Evolutionary conservation across 2,329 filamentous ascomycete genomes (phyloP), one percentile per base, ranked within the genome.

Genomic region (Botryosphaeria dothidea): DNA sequence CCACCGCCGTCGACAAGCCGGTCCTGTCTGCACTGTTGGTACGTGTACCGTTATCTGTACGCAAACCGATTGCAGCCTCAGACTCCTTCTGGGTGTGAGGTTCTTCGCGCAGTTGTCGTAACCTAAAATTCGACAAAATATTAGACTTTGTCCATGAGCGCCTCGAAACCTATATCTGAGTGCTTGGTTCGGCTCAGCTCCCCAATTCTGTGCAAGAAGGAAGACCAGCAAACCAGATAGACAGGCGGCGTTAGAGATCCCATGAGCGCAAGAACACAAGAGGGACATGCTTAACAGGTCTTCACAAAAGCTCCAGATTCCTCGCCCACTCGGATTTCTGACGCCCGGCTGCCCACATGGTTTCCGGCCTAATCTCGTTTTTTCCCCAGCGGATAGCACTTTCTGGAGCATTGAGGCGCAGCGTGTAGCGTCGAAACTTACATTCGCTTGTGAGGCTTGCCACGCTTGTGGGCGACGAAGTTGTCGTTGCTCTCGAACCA

Each of bases 391-490:
- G 17, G 4, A 13, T 6, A 23, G 21, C 25, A 25, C 19, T 49
- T n/a, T 23, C 7, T 9, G 3, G 15, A 13, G 17, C 29, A 25
- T 34, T 27, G 34, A 13, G 27, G 3, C 51, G 23, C 27, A 23
- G 46, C 13, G 17, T 38, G 13, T 6, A 38, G 6, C n/a, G 23
- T 23, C 15, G 3, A 17, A 27, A 49, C 52, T 69, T 74, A 92
- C 92, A 91, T 90, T 82, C 93, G 88, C 86, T 93, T 97, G 80
- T 99, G 95, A 69, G 92, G 92, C 81, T 97, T 99, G 71, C 92
- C 92, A 77, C 90, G 92, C 65, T 84, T 84, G 79, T 99, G 95
- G 29, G 86, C 84, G 38, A 85, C 83, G 65, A 96, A 82, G 71
- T 92, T 96, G 71, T 85, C 78, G 69, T 95, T 91, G 57, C 88